Evolutionary conservation across 176 grass and related monocot species (phyloP), one percentile per base, ranked within the genome.

Genomic region (Triticum turgidum): DNA sequence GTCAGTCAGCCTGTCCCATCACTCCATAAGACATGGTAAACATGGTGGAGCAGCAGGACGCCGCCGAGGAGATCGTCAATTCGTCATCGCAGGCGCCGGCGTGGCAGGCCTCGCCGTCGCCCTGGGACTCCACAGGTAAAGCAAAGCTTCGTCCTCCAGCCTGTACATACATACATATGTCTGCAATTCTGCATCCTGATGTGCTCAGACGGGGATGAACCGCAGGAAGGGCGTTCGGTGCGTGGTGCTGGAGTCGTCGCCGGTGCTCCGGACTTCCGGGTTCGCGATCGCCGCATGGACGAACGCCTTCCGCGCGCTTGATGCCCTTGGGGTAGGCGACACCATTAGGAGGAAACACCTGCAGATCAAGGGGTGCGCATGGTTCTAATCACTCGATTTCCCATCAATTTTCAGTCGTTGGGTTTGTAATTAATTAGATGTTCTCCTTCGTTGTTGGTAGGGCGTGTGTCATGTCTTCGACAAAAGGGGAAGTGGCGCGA

Each of bases 221-320:
- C 2, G 52, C 82, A 93, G 91, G 88, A 66, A 78, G 29, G 88
- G 91, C 41, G n/a, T 94, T 17, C 69, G 78, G 44, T 84, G 92
- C 66, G 13, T 93, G 47, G 88, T 45, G 44, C 44, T 12, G 44
- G 41, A 44, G 41, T 44, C 41, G 2, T 91, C 83, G 35, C 61
- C 72, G 41, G 68, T 51, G 18, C 70, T 89, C n/a, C 69, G 89
- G 44, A 21, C 92, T 12, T 70, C 83, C 1, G 86, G 92, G n/a
- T 91, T 84, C n/a, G 86, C 78, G 4, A 22, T 91, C 21, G 61
- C 41, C 3, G 49, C 66, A 7, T 94, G 92, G 89, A 79, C 81
- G 9, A 91, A 91, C 29, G 86, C 89, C 25, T 94, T 89, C 89
- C 37, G 70, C 21, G 89, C 89, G 34, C 79, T 91, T n/a, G 92